Evolutionary conservation across 2,329 filamentous ascomycete genomes (phyloP).

Genomic region (Sclerotinia borealis): DNA sequence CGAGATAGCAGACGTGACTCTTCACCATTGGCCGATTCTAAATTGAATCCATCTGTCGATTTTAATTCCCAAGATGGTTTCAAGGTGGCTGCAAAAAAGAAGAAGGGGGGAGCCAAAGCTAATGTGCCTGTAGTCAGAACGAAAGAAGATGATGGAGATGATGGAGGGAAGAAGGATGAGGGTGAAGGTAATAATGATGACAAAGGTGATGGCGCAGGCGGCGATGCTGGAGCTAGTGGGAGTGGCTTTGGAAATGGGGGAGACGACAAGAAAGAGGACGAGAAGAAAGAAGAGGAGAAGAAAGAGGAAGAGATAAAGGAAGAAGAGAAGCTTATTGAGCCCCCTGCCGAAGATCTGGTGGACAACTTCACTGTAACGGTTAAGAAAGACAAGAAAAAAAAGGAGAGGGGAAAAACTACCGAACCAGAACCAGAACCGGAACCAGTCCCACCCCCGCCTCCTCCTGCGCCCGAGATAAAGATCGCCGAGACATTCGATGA

Average conservation of each 20-base stretch:
- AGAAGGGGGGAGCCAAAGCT: conserved; percentile 42
- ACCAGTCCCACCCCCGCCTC: conserved; percentile 10
- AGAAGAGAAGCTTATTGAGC: conserved; percentile 22
- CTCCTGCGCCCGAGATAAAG: conserved; percentile 33
- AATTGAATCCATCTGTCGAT: conserved; percentile 45
- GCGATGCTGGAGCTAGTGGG: conserved; percentile 31
- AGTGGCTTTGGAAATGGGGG: conserved; percentile 33
- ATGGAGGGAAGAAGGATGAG: conserved; percentile 39
- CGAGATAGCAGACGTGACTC: conserved; percentile 18
- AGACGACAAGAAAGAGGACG: conserved; percentile 30
- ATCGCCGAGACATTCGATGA: conserved; percentile 56
- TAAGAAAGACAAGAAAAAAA: conserved; percentile 42
- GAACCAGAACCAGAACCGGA: conserved; percentile 27
- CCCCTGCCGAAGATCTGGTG: not conserved
- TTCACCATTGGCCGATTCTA: conserved; percentile 43
- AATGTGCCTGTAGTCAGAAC: conserved; percentile 19
- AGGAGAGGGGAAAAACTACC: conserved; percentile 39
- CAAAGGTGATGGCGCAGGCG: conserved; percentile 33
- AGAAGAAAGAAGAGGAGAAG: conserved; percentile 37
- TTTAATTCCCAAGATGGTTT: conserved; percentile 50
- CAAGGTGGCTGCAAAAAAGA: conserved; percentile 50
- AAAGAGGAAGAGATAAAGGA: conserved; percentile 27
- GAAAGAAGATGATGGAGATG: conserved; percentile 41
- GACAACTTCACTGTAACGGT: not conserved
- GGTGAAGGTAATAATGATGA: conserved; percentile 33